Conservation (phyloP, 805 yeast genomes). For the Priceomyces haplophilus region DNA sequence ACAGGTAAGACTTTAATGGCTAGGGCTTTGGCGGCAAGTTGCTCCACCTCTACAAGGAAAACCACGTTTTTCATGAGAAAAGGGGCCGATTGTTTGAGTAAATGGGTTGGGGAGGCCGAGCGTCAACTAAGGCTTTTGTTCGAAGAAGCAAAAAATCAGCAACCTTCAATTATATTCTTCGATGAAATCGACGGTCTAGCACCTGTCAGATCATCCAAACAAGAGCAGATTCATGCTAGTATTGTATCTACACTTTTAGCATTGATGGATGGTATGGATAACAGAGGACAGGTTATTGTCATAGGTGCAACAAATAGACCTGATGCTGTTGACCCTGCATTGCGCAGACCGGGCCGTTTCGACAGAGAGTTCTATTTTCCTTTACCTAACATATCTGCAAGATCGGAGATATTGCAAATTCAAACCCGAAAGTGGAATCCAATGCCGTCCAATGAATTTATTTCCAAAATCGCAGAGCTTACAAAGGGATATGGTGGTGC, state of each 20-base stretch:
- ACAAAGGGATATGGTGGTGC: conserved; percentile 99
- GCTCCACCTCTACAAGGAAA: conserved; percentile 78
- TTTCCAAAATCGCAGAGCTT: conserved; percentile 64
- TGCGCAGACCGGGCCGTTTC: conserved; percentile 94
- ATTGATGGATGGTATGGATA: conserved; percentile 98
- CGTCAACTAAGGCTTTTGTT: conserved; percentile 85
- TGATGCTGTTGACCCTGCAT: conserved; percentile 96
- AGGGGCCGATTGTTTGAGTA: conserved; percentile 95
- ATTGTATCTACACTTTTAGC: conserved; percentile 94
- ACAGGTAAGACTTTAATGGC: conserved; percentile 99
- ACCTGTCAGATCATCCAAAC: conserved; percentile 95
- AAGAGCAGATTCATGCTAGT: conserved; percentile 97
- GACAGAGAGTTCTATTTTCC: conserved; percentile 97
- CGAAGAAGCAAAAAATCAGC: conserved; percentile 94
- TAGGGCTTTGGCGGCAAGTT: conserved; percentile 92
- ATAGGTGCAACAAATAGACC: conserved; percentile 98
- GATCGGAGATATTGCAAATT: conserved; percentile 74
- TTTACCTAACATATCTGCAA: conserved; percentile 75
- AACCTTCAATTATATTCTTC: conserved; percentile 92
- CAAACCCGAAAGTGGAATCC: conserved; percentile 91
- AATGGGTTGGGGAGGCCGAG: conserved; percentile 99
- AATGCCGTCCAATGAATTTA: conserved; percentile 54
- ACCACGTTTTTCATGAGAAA: conserved; percentile 97
- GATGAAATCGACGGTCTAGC: conserved; percentile 99
- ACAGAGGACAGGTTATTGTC: conserved; percentile 95